Evolutionary conservation across 176 grass and related monocot genomes (phyloP), one percentile per base, ranked within the genome.

Genomic region (Zea luxurians): DNA sequence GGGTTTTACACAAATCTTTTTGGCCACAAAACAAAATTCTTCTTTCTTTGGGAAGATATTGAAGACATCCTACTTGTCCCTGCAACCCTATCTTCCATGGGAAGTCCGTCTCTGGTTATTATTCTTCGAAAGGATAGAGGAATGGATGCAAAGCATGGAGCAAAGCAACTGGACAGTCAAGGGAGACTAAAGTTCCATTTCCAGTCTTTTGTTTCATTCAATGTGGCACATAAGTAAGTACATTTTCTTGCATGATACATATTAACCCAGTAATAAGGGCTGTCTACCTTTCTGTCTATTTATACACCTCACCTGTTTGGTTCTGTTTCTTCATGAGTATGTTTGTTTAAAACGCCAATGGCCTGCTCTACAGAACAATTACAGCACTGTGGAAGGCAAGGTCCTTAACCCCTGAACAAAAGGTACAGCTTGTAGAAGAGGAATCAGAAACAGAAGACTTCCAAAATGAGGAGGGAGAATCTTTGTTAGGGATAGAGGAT

Each of bases 41-140:
- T 98, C 88, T 92, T 94, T 80, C 92, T 98, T 80, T 98, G 96
- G 96, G 92, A 98, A 79, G 96, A 98, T 88, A 98, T 97, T 88
- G 95, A 97, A 60, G 89, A 97, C 21, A 87, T 97, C 13, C 74
- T 90, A 74, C 74, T 97, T 38, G 42, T 83, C 48, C 80, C 91
- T 46, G 74, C 96, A 78, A 88, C 88, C 20, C 80, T 98, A 13
- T 77, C 88, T 70, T 89, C 89, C 16, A 98, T 98, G 96, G 96
- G 91, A 41, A 92, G 88, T 73, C 96, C 96, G 52, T 83, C 81
- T 63, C 82, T 94, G 55, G 17, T 94, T 34, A 88, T 98, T 83
- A 83, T 79, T 90, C 87, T 98, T 71, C 84, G 83, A 13, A 98
- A 88, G 83, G 92, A 83, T 61, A 94, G 85, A 84, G 96, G 92